A percentile compares a stretch with the other conserved stretches of the same genome.
phyloP scores from a whole-genome alignment of 192 early-diverging fungal genomes.

The Umbelopsis ramanniana region DNA sequence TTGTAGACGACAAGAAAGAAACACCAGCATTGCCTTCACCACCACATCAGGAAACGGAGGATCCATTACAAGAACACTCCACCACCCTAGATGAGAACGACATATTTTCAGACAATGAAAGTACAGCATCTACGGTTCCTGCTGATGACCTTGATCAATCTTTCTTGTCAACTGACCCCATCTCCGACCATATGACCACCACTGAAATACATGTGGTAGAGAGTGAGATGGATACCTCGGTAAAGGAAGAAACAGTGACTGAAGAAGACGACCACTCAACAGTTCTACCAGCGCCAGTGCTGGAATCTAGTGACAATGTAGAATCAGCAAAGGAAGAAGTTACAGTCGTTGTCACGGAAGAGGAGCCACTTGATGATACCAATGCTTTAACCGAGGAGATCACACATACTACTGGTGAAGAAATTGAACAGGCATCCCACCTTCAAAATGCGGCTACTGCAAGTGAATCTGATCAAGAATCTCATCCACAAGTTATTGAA shows the following conservation, averaged over 20 bases:
- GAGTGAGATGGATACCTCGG: neutral
- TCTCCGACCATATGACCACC: no score
- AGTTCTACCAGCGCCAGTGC: neutral
- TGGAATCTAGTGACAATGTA: neutral
- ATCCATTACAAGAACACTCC: neutral
- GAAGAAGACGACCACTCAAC: neutral
- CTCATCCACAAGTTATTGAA: neutral
- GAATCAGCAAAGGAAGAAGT: neutral
- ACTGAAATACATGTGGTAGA: neutral
- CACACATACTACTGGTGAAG: no score
- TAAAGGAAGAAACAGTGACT: neutral
- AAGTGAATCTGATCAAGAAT: no score
- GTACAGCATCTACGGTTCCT: slow-evolving; percentile 10
- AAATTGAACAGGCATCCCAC: no score
- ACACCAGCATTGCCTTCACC: neutral
- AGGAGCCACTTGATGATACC: no score
- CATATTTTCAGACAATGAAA: slow-evolving; percentile 19
- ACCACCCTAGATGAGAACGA: neutral
- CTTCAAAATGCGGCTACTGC: no score
- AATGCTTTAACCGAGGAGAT: no score
- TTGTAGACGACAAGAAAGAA: neutral
- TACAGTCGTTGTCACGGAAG: neutral
- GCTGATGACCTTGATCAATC: slow-evolving; percentile 17
- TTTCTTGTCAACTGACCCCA: neutral
- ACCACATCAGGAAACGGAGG: neutral